Conservation (phyloP, 345 rosid genomes). For the Limnanthes douglasii region DNA sequence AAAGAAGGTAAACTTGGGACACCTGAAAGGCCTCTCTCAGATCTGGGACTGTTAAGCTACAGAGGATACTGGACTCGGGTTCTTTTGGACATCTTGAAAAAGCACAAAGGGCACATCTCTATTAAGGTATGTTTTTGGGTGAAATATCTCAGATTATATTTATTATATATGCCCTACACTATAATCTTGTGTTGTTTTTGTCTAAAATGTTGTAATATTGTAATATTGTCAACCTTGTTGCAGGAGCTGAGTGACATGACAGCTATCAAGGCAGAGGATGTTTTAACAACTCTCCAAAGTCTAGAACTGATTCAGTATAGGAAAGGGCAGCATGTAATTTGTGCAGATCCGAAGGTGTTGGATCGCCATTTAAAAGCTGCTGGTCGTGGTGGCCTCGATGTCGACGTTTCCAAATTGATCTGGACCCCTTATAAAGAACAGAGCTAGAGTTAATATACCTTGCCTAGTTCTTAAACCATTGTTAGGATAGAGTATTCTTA, state of each 20-base stretch:
- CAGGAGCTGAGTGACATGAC: slow-evolving; percentile 99
- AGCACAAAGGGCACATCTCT: slow-evolving; percentile 96
- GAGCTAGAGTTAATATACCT: no score
- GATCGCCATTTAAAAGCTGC: slow-evolving; percentile 98
- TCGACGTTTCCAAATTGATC: slow-evolving; percentile 89
- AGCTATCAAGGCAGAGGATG: slow-evolving; percentile 94
- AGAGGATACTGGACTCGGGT: slow-evolving; percentile 98
- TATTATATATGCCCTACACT: no score
- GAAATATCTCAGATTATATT: no score
- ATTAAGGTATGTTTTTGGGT: slow-evolving; percentile 97
- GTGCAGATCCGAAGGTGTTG: slow-evolving; percentile 94
- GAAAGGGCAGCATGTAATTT: slow-evolving; percentile 96
- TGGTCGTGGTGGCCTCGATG: slow-evolving; percentile 93
- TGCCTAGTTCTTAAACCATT: no score
- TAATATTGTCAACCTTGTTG: slow-evolving; percentile 1
- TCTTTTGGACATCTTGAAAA: slow-evolving; percentile 88
- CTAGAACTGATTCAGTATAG: slow-evolving; percentile 94
- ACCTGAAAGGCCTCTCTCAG: slow-evolving; percentile 97
- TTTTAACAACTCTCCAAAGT: slow-evolving; percentile 84
- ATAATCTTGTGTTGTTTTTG: no score
- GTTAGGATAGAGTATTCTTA: no score
- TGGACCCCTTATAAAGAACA: slow-evolving; percentile 99
- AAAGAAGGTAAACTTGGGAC: slow-evolving; percentile 99
- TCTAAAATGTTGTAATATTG: no score
- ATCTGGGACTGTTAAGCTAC: slow-evolving; percentile 90